Evolutionary conservation across 139 green algal genomes (phyloP).

Genomic region (Zygnema cylindricum): DNA sequence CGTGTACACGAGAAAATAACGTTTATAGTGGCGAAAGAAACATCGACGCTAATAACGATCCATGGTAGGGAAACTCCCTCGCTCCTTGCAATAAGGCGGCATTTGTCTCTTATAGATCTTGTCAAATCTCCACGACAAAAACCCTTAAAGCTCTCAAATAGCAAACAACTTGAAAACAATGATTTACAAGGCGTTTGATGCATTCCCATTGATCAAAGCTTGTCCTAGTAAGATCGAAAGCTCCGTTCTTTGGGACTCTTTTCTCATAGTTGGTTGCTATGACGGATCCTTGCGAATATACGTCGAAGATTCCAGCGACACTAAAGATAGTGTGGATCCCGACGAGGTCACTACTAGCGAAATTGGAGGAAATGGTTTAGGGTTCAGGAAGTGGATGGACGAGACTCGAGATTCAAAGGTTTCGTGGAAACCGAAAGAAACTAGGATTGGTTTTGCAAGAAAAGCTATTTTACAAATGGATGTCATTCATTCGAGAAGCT

Average conservation of each 20-base stretch:
- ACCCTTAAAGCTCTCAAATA: not conserved
- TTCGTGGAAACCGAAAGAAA: slow-evolving; percentile 17
- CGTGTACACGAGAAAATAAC: not conserved
- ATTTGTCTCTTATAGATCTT: not conserved
- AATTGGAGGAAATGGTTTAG: not conserved
- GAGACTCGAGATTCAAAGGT: not conserved
- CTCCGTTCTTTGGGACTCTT: not conserved
- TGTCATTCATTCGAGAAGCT: slow-evolving; percentile 31
- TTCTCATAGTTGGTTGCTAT: slow-evolving; percentile 33
- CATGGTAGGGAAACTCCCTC: not conserved
- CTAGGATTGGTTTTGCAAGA: slow-evolving; percentile 36
- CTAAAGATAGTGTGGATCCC: not conserved
- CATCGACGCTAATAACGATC: not conserved
- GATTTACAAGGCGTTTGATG: slow-evolving; percentile 17
- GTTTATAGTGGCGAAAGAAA: not conserved
- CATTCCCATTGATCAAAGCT: not conserved
- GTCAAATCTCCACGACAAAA: not conserved
- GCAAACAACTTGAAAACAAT: not conserved
- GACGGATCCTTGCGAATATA: slow-evolving; percentile 40
- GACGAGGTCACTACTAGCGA: not conserved
- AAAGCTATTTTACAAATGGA: slow-evolving; percentile 42
- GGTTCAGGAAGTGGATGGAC: not conserved
- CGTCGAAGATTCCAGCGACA: not conserved
- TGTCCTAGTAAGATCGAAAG: slow-evolving; percentile 25
- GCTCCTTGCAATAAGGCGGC: too few species aligned